Base-by-base conservation (phyloP, 208 protist species). In the Acanthamoeba pearcei region DNA sequence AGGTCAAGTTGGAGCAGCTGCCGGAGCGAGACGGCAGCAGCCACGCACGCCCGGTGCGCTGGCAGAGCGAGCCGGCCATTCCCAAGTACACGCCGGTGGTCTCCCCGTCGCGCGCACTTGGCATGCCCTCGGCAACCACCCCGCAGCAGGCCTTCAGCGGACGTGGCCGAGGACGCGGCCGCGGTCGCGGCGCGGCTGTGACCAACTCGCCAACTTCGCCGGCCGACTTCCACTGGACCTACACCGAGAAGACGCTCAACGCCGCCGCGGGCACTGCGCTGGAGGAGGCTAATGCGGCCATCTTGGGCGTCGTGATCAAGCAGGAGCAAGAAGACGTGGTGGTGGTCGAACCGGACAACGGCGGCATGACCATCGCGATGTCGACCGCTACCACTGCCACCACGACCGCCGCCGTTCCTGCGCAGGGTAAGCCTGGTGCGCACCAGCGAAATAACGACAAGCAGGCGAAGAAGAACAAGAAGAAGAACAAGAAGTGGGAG, bases 1-100 rank as follows among this genome's bases (percentile, higher is more conserved):
- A 68, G 27, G 62, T 68, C 0, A 68, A 68, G 62, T 1, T 68
- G 62, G 24, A 68, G 62, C 24, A 10, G 13, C 62, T 0, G 13
- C 57, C 15, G 32, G 22, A 76, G 68, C 15, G 29, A 35, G 22
- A 83, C 10, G 46, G 1, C 42, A 13, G 22, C 49, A n/a, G 29
- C 49, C 76, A 35, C 49, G 49, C 76, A 5, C 76, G 76, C 0
- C 76, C 76, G 46, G n/a, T 57, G 49, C 35, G 76, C 15, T 85
- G 76, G 76, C 76, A 85, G n/a, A 85, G 76, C 76, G 76, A 85
- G 27, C 76, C 76, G 5, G 76, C 49, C 46, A 85, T 85, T 5
- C 76, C 76, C 76, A 85, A 85, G 49, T 85, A 60, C 76, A 32
- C 29, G 13, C 76, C 76, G 9, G n/a, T 85, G 13, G 46, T 85